phyloP scores from a whole-genome alignment of 2,329 filamentous ascomycete species.

The Didymella pomorum region DNA sequence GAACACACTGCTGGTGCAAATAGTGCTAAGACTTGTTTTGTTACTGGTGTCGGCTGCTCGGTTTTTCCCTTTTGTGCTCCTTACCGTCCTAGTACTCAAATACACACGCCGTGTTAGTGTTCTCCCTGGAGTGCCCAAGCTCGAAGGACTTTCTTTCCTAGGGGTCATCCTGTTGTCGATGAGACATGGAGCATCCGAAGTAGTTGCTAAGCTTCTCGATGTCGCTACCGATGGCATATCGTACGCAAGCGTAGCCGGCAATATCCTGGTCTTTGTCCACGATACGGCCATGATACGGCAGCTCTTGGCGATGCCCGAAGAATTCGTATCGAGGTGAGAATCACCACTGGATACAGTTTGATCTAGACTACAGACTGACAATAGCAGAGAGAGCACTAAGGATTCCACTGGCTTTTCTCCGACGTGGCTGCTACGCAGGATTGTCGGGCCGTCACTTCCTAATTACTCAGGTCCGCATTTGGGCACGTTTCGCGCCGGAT shows the following conservation, averaged over 20 bases:
- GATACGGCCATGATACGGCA: not conserved
- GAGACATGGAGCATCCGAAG: not conserved
- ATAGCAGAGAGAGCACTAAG: not conserved
- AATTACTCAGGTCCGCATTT: conserved; percentile 2
- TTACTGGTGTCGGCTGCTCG: not conserved
- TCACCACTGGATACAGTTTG: no score
- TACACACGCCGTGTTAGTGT: not conserved
- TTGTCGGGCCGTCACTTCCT: not conserved
- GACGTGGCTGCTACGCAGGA: not conserved
- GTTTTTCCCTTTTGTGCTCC: not conserved
- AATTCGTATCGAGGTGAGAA: not conserved
- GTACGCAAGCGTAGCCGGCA: not conserved
- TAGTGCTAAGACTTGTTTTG: not conserved
- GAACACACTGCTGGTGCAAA: not conserved
- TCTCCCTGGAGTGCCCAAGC: not conserved
- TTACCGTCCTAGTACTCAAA: not conserved
- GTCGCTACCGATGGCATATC: conserved; percentile 5
- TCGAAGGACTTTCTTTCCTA: not conserved
- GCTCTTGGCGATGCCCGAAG: conserved; percentile 3
- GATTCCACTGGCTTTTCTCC: not conserved
- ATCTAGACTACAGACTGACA: not conserved
- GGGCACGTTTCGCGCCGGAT: conserved; percentile 1
- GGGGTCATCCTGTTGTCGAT: not conserved
- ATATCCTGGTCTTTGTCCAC: not conserved
- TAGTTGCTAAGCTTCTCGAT: not conserved